Conservation (phyloP, 805 yeast genomes). For the Metschnikowia continentalis region DNA sequence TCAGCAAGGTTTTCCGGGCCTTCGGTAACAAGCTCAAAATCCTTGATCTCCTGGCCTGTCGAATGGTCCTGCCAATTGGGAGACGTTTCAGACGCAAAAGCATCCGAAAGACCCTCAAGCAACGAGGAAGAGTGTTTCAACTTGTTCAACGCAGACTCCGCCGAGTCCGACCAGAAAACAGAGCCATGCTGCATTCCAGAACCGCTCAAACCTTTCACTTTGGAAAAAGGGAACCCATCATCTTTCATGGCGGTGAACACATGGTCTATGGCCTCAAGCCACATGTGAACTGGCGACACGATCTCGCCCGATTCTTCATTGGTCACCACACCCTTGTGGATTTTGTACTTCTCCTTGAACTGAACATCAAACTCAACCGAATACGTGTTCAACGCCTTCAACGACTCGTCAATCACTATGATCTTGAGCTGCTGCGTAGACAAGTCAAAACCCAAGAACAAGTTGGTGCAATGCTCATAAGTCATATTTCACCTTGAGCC, state of each 20-base stretch:
- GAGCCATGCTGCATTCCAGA: conserved; percentile 94
- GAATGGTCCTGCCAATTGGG: conserved; percentile 97
- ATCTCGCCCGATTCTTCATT: conserved; percentile 55
- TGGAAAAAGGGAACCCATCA: conserved; percentile 51
- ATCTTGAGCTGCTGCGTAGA: conserved; percentile 88
- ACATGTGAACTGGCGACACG: conserved; percentile 80
- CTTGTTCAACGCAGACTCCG: conserved; percentile 35
- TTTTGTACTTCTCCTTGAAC: conserved; percentile 51
- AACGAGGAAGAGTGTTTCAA: conserved; percentile 36
- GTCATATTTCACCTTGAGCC: conserved; percentile 38
- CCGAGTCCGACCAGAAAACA: conserved; percentile 65
- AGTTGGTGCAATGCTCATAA: conserved; percentile 10
- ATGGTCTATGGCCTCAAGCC: conserved; percentile 78
- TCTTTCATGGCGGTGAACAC: conserved; percentile 49
- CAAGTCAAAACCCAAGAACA: conserved; percentile 72
- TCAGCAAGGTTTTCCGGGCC: conserved; percentile 57
- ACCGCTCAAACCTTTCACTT: conserved; percentile 69
- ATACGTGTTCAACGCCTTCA: conserved; percentile 53
- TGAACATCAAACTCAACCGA: conserved; percentile 70
- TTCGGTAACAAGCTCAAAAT: conserved; percentile 58
- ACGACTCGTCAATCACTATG: conserved; percentile 52
- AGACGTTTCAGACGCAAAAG: conserved; percentile 60
- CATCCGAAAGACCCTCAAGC: conserved; percentile 43
- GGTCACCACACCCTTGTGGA: conserved; percentile 69
- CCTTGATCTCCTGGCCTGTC: conserved; percentile 62